Percentiles rank a stretch among this genome's conserved stretches.
phyloP scores from a whole-genome alignment of 148 eudicot genomes.

The Persicaria maculosa region DNA sequence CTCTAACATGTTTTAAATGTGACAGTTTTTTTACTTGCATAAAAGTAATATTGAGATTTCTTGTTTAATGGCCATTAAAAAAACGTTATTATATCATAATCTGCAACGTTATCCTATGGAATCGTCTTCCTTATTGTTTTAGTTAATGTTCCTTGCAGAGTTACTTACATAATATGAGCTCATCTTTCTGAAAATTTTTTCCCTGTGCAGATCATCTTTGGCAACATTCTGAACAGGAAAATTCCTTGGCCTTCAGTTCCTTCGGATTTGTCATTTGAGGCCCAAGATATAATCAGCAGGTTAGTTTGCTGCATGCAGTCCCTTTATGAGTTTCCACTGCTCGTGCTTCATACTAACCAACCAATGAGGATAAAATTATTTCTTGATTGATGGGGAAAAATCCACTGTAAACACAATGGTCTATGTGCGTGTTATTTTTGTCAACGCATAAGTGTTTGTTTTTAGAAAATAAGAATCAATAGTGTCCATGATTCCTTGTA shows the following conservation, averaged over 20 bases:
- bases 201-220: slow-evolving; percentile 42
- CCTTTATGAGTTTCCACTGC: background rate
- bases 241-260: slow-evolving; percentile 66
- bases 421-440: background rate
- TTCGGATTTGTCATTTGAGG: slow-evolving; percentile 47
- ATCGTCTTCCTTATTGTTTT: background rate
- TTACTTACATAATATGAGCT: background rate
- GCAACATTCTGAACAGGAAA: slow-evolving; percentile 57
- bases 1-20: too few relatives aligned
- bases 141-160: background rate
- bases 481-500: background rate
- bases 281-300: slow-evolving; percentile 60
- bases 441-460: background rate
- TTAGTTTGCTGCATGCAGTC: slow-evolving; percentile 14
- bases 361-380: background rate
- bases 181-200: background rate
- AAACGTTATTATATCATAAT: background rate
- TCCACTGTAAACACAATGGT: background rate
- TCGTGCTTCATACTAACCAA: background rate
- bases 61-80: background rate
- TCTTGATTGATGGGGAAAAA: background rate
- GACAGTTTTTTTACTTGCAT: background rate
- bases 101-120: background rate
- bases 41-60: background rate
- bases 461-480: background rate